phyloP scores from a whole-genome alignment of 1,284 basidiomycete genomes.

The Microbotryum violaceum region DNA sequence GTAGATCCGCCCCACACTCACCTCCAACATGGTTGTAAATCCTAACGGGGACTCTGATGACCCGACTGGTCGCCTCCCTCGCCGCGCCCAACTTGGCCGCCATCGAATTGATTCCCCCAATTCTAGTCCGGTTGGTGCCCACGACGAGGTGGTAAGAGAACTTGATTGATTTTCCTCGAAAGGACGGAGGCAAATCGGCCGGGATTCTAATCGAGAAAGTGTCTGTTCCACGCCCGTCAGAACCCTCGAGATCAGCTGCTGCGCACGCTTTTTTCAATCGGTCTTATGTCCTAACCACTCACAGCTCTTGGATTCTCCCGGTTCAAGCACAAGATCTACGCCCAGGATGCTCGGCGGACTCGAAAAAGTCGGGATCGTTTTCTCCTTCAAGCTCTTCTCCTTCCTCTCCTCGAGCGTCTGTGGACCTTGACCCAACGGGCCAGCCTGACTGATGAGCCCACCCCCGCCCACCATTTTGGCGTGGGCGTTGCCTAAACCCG shows the following conservation, averaged over 20 bases:
- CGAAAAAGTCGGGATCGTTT: constrained; percentile 67
- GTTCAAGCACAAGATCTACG: constrained; percentile 65
- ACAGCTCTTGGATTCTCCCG: constrained; percentile 77
- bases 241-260: background rate
- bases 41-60: constrained; percentile 81
- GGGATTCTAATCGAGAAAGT: constrained; percentile 70
- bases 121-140: constrained; percentile 65
- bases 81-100: constrained; percentile 33
- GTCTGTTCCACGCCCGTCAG: constrained; percentile 49
- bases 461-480: constrained; percentile 40
- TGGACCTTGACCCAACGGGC: background rate
- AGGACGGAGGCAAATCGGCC: constrained; percentile 76
- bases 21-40: constrained; percentile 75
- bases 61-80: constrained; percentile 53
- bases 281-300: constrained; percentile 39
- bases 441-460: background rate
- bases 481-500: background rate
- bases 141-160: constrained; percentile 85
- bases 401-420: constrained; percentile 50
- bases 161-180: constrained; percentile 68
- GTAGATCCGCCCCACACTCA: constrained; percentile 40
- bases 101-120: constrained; percentile 29
- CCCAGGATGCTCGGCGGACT: constrained; percentile 74
- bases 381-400: constrained; percentile 49
- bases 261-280: too few relatives aligned